These are phyloP conservation scores for Colletotrichum plurivorum DNA, from an alignment of 2,329 filamentous ascomycete genomes.

Conservation along the genomic window DNA sequence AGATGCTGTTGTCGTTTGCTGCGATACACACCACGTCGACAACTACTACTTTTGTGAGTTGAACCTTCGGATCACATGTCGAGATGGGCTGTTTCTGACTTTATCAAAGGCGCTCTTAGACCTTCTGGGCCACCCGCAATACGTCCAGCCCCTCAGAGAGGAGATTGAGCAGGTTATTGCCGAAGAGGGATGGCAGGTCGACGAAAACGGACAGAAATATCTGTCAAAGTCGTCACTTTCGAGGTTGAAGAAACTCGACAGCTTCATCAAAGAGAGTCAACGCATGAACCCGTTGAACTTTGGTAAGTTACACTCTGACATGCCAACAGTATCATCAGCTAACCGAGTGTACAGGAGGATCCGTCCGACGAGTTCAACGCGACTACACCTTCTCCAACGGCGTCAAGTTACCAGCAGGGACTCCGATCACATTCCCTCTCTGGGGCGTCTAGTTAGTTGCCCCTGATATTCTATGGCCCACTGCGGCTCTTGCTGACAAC, in stretches of 20 bases:
- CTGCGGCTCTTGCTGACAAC: no score
- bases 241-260: conserved; percentile 57
- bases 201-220: background rate
- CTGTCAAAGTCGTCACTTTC: conserved; percentile 51
- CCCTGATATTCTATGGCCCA: background rate
- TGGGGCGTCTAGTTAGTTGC: conserved; percentile 41
- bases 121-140: conserved; percentile 54
- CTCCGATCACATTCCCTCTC: conserved; percentile 44
- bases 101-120: conserved; percentile 53
- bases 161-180: conserved; percentile 55
- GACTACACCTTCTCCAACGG: conserved; percentile 53
- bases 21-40: conserved; percentile 60
- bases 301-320: conserved; percentile 40
- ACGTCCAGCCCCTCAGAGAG: conserved; percentile 56
- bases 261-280: conserved; percentile 56
- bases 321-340: conserved; percentile 68
- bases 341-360: conserved; percentile 59
- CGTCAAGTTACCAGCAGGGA: conserved; percentile 46
- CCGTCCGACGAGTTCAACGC: conserved; percentile 55
- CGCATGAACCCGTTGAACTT: conserved; percentile 48
- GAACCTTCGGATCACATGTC: background rate
- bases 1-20: conserved; percentile 43
- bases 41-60: conserved; percentile 43
- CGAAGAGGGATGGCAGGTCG: conserved; percentile 49
- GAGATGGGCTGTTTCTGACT: background rate